These are phyloP conservation scores for Neonectria hederae DNA, from an alignment of 2,329 filamentous ascomycete genomes.

Conservation along the genomic window DNA sequence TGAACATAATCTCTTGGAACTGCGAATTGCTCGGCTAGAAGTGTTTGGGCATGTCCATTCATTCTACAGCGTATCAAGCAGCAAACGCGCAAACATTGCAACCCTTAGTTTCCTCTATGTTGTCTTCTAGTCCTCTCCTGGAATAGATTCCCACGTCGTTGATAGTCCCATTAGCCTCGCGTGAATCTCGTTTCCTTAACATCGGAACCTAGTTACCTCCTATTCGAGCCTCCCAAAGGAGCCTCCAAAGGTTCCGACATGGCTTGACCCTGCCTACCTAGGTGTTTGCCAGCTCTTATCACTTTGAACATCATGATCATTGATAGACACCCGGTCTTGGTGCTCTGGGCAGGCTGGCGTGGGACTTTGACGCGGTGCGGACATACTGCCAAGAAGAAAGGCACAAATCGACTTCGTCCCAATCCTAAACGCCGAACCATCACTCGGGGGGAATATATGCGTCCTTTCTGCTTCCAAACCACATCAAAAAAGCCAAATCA, in stretches of 20 bases:
- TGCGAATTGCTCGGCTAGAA: neutral
- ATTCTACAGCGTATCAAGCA: neutral
- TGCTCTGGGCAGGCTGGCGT: conserved; percentile 23
- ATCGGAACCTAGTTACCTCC: conserved; percentile 17
- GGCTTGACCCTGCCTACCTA: conserved; percentile 25
- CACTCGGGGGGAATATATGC: conserved; percentile 43
- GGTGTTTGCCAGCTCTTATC: conserved; percentile 34
- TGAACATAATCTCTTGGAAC: neutral
- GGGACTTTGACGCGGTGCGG: conserved; percentile 17
- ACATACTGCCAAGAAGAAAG: conserved; percentile 34
- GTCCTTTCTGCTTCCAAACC: conserved; percentile 38
- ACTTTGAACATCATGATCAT: conserved; percentile 38
- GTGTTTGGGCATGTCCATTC: neutral
- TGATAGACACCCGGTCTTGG: conserved; percentile 28
- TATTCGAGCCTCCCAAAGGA: conserved; percentile 22
- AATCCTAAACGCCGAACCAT: conserved; percentile 43
- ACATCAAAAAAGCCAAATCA: conserved; percentile 38
- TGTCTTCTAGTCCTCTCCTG: conserved; percentile 30
- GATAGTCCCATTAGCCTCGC: conserved; percentile 27
- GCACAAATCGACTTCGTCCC: conserved; percentile 37
- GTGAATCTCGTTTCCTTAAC: conserved; percentile 30
- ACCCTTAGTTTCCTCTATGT: conserved; percentile 36
- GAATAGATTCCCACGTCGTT: conserved; percentile 20
- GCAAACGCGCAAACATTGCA: conserved; percentile 15
- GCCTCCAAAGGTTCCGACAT: conserved; percentile 21